Evolutionary conservation across 2,329 filamentous ascomycete genomes (phyloP), one percentile per base, ranked within the genome.

Genomic region (Coccinonectria pachysandricola): DNA sequence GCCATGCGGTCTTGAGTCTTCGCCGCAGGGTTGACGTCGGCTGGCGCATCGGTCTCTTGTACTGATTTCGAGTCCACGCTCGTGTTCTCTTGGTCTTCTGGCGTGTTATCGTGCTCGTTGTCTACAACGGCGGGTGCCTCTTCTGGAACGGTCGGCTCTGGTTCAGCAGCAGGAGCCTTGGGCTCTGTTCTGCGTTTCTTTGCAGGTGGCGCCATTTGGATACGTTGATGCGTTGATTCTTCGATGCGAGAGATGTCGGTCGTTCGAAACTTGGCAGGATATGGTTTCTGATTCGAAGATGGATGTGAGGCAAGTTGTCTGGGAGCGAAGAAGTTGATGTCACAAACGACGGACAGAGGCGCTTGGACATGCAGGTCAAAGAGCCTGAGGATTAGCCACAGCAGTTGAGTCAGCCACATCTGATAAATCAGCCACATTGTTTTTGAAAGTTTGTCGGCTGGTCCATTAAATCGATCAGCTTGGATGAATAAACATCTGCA

Each of bases 1-100:
- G 83, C 82, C 55, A 76, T 63, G 30, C 85, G 75, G 29, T 87
- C 79, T 42, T 73, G 60, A 15, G 70, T 61, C 42, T 69, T 68
- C 15, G 52, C 42, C 11, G 56, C 46, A n/a, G 59, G 53, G 24
- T 49, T 39, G 14, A 25, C 18, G 4, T 52, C 42, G 28, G 34
- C 15, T n/a, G 43, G 26, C 8, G 36, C 12, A 6, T 37, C 27
- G 9, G 29, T 28, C 2, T 44, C 34, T 19, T 42, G 23, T 16
- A 49, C 39, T 25, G 28, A 21, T 9, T 34, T 24, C 11, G 32
- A 15, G 6, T 38, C 24, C 9, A 26, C 24, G 7, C 30, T 14
- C 15, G 28, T 21, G 15, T 28, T 17, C 15, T 39, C 35, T 19
- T 27, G 21, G 10, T 21, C 15, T 8, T 19, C 24, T 2, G 28